Evolutionary conservation across 2,329 filamentous ascomycete species (phyloP), one percentile per base, ranked within the genome.

Genomic region (Ascochyta lentis): DNA sequence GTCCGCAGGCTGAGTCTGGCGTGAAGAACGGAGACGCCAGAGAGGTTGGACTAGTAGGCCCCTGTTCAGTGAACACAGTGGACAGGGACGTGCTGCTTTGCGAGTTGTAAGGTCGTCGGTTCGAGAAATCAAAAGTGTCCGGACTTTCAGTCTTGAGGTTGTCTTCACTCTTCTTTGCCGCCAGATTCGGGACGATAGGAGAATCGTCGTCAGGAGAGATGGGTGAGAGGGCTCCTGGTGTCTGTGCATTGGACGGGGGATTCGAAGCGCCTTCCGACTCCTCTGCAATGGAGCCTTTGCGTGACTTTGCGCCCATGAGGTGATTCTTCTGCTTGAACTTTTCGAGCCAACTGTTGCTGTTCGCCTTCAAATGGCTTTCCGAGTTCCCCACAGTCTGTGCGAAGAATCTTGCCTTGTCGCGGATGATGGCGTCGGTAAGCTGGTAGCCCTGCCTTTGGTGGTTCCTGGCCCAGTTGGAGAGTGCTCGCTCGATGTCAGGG

Each of bases 251-350:
- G 16, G 84, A 86, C 26, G 85, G 72, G 13, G 76, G 78, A 51
- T 84, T 83, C 23, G 83, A 84, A n/a, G 77, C 74, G 55, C 83
- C 85, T 66, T 91, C 89, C 0, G 87, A 84, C 49, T 93, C 89
- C 71, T 91, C 92, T 41, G 77, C 78, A 47, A 81, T 72, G 6
- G 84, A 85, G 27, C 78, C 76, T 70, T 85, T 86, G 41, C 84
- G 76, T 40, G 80, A 80, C 65, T 82, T 83, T 10, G 82, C 77
- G 34, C 82, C 80, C 63, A 80, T 75, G 10, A 89, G 70, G 60
- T 84, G 87, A 73, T 96, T 89, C 78, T 94, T 96, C 72, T 92
- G 86, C 80, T 97, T 96, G 81, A 98, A 98, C 73, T 95, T 96
- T 70, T 96, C 92, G 31, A 98, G 83, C 93, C 94, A 97, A 64